These are phyloP conservation scores for Sarocladiaceae sp. DNA, from an alignment of 2,329 filamentous ascomycete genomes.

Conservation along the genomic window DNA sequence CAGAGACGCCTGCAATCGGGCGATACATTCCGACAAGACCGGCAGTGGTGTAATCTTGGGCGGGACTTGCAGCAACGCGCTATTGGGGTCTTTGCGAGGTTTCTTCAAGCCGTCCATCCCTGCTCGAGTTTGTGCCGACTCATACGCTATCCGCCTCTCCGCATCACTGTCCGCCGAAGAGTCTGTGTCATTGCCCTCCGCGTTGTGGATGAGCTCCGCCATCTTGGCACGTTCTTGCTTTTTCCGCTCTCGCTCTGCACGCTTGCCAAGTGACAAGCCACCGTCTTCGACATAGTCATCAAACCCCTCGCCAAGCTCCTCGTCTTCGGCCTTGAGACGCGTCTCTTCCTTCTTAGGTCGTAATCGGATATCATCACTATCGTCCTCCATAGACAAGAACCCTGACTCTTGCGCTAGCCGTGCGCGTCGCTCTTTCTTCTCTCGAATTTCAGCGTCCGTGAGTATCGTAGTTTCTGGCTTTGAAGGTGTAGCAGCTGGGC, in stretches of 20 bases:
- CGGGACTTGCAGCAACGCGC: constrained; percentile 49
- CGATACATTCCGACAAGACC: constrained; percentile 60
- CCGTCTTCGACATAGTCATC: constrained; percentile 88
- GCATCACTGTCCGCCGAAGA: constrained; percentile 64
- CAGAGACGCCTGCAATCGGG: constrained; percentile 55
- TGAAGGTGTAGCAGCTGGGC: constrained; percentile 22
- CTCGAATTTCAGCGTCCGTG: constrained; percentile 76
- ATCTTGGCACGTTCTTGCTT: constrained; percentile 68
- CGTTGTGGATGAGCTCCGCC: constrained; percentile 73
- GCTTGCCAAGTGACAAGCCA: constrained; percentile 67
- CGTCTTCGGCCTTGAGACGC: constrained; percentile 75
- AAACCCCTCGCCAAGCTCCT: constrained; percentile 89
- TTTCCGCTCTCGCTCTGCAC: constrained; percentile 67
- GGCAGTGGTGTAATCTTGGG: constrained; percentile 75
- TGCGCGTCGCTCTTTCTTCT: constrained; percentile 86
- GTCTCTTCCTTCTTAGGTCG: constrained; percentile 61
- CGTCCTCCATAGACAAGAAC: constrained; percentile 58
- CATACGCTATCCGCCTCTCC: constrained; percentile 73
- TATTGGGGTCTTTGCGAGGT: constrained; percentile 27
- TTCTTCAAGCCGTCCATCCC: constrained; percentile 70
- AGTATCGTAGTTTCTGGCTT: constrained; percentile 51
- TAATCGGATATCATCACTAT: constrained; percentile 29
- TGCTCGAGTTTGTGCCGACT: constrained; percentile 76
- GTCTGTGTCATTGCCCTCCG: constrained; percentile 60
- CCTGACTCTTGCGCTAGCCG: constrained; percentile 65